Evolutionary conservation across 176 grass and related monocot genomes (phyloP).

Genomic region (Zoysia japonica): DNA sequence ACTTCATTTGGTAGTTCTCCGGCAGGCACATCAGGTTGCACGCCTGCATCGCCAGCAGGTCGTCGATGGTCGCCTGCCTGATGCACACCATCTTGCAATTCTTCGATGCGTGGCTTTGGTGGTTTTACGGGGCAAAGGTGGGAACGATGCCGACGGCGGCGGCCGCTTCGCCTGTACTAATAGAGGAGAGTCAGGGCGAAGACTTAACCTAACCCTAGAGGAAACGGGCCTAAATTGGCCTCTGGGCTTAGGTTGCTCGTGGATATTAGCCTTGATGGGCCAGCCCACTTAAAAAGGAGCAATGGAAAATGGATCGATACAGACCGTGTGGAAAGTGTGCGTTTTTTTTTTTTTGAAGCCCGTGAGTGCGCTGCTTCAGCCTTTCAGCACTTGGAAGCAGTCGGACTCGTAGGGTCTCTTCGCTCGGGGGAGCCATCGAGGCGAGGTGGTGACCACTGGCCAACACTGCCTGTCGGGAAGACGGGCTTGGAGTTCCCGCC

Average conservation of each 20-base stretch:
- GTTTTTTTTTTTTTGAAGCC: too few relatives aligned
- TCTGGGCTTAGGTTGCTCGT: neutral
- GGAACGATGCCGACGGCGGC: conserved; percentile 25
- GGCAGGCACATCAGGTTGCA: conserved; percentile 99
- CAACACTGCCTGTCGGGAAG: conserved; percentile 2
- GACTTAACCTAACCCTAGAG: conserved; percentile 53
- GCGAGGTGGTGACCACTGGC: neutral
- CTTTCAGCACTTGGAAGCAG: neutral
- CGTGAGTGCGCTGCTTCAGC: too few relatives aligned
- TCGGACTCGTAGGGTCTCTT: neutral
- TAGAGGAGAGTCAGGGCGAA: conserved; percentile 1
- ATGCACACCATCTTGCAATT: conserved; percentile 82
- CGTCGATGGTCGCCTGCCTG: conserved; percentile 84
- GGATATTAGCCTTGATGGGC: neutral
- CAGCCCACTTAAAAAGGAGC: neutral
- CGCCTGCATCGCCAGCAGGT: conserved; percentile 95
- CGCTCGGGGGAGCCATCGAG: neutral
- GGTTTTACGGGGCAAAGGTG: conserved; percentile 20
- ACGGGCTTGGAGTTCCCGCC: conserved; percentile 21
- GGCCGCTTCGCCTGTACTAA: conserved; percentile 24
- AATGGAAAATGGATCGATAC: too few relatives aligned
- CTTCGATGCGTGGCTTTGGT: neutral
- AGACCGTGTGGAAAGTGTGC: too few relatives aligned
- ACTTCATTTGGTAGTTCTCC: conserved; percentile 99
- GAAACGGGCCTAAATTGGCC: conserved; percentile 2